Evolutionary conservation across 352 stramenopile genomes (phyloP).

Genomic region (Thraustochytrium striatum): DNA sequence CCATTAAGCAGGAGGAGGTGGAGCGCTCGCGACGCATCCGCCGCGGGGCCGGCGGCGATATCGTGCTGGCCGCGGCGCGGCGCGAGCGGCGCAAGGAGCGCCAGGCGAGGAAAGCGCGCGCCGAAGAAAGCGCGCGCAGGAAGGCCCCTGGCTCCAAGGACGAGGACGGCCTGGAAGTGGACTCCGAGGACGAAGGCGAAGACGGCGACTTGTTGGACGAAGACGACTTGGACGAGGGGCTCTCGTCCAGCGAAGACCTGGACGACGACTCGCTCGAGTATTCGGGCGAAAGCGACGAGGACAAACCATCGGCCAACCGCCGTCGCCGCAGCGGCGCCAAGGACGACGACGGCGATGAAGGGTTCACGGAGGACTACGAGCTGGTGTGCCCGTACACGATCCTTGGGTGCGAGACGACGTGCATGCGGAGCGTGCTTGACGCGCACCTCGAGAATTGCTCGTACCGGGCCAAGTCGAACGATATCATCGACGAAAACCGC

Average conservation of each 20-base stretch:
- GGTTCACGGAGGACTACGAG: conserved; percentile 49
- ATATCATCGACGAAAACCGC: conserved; percentile 10
- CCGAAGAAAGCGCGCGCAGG: not conserved
- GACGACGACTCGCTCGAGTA: too few relatives aligned
- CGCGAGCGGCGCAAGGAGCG: not conserved
- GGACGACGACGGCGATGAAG: conserved; percentile 4
- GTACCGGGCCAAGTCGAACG: not conserved
- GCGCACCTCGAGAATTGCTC: conserved; percentile 31
- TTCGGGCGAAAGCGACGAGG: too few relatives aligned
- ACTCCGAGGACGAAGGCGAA: too few relatives aligned
- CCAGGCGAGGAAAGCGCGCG: not conserved
- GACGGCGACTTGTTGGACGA: too few relatives aligned
- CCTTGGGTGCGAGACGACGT: conserved; percentile 43
- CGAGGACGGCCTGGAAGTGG: too few relatives aligned
- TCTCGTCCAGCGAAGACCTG: too few relatives aligned
- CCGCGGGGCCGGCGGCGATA: conserved; percentile 8
- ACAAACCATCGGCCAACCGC: too few relatives aligned
- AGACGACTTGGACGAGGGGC: too few relatives aligned
- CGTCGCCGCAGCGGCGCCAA: too few relatives aligned
- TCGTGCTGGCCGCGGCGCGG: conserved; percentile 14
- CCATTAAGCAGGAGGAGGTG: conserved; percentile 32
- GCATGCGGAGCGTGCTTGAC: conserved; percentile 29
- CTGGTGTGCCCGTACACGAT: conserved; percentile 49
- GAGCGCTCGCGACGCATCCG: conserved; percentile 34
- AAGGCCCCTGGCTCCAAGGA: too few relatives aligned